These are phyloP conservation scores for Auriscalpium orientale DNA, from an alignment of 768 basidiomycete species.

Conservation along the genomic window DNA sequence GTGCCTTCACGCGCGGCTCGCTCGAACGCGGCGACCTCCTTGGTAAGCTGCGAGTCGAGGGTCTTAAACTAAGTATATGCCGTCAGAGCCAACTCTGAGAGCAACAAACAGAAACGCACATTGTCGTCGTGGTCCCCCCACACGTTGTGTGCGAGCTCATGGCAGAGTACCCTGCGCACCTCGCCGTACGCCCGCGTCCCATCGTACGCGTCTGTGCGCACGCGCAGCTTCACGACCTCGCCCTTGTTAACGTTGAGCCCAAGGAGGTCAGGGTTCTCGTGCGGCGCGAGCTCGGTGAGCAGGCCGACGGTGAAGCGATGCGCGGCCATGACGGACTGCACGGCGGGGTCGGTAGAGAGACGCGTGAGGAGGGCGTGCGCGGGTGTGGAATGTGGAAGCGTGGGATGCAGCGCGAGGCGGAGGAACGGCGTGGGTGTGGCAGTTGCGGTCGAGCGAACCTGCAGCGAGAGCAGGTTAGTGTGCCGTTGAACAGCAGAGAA, in stretches of 20 bases:
- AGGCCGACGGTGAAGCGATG: slow-evolving; percentile 63
- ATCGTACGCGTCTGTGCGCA: slow-evolving; percentile 65
- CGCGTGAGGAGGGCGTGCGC: slow-evolving; percentile 48
- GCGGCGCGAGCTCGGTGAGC: slow-evolving; percentile 72
- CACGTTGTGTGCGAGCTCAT: slow-evolving; percentile 71
- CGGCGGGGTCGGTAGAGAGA: slow-evolving; percentile 64
- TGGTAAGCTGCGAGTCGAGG: slow-evolving; percentile 66
- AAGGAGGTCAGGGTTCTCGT: slow-evolving; percentile 60
- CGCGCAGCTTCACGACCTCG: slow-evolving; percentile 54
- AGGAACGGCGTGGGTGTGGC: slow-evolving; percentile 45
- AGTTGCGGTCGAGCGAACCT: slow-evolving; percentile 53
- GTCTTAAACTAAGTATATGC: slow-evolving; percentile 53
- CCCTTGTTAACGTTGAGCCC: slow-evolving; percentile 64
- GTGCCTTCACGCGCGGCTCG: slow-evolving; percentile 42
- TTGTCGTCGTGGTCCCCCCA: slow-evolving; percentile 69
- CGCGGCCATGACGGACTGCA: slow-evolving; percentile 60
- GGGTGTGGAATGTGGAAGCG: slow-evolving; percentile 55
- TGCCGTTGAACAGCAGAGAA: neutral
- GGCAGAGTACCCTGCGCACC: slow-evolving; percentile 61
- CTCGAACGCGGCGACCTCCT: slow-evolving; percentile 67
- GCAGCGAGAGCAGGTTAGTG: neutral
- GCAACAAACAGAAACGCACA: slow-evolving; percentile 31
- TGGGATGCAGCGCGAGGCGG: slow-evolving; percentile 47
- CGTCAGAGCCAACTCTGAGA: neutral
- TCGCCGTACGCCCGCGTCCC: slow-evolving; percentile 64